Base-by-base conservation (phyloP, 1,284 basidiomycete species). In the Hortiboletus rubellus region DNA sequence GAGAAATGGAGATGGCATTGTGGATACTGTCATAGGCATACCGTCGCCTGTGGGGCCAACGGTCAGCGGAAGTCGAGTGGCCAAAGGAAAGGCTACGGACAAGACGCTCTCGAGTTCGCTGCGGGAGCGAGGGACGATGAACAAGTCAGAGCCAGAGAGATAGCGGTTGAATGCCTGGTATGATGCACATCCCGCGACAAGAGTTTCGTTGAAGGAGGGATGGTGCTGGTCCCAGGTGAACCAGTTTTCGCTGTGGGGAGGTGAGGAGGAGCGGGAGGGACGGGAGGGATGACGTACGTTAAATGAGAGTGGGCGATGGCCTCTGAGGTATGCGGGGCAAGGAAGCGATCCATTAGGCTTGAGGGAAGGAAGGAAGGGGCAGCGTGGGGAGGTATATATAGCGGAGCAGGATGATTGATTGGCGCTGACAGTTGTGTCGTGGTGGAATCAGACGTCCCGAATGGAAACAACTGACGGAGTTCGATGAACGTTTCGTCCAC, bases 1-100 rank as follows among this genome's bases (percentile, higher is more conserved):
- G 83, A 60, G 86, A 85, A 57, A 79, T 79, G 9, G 89, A 78
- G 65, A 92, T 89, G 6, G 82, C 82, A 68, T 91, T 91, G 70
- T 92, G 90, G 57, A 92, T 89, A 10, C 84, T 82, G 61, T 91
- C 89, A 65, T 87, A 84, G 1, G 86, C 82, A 66, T 91, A 91
- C 65, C 89, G 78, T 58, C 82, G 78, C 60, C 87, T 90, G 68
- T 18, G 62, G 40, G 63, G 63, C 56, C 30, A 41, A 11, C 1
- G 41, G 41, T 62, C 24, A 61, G 50, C 44, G 22, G 24, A 15
- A 31, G 47, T 11, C 27, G 40, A 47, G 52, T 48, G 56, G 53
- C 43, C 41, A 41, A 36, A 30, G 3, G 3, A 36, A 27, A 15
- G 10, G 2, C 1, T 6, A 79, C 86, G 66, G 60, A 91, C 88